Conservation (phyloP, 2,329 filamentous ascomycete genomes). For the Scedosporium apiospermum region DNA sequence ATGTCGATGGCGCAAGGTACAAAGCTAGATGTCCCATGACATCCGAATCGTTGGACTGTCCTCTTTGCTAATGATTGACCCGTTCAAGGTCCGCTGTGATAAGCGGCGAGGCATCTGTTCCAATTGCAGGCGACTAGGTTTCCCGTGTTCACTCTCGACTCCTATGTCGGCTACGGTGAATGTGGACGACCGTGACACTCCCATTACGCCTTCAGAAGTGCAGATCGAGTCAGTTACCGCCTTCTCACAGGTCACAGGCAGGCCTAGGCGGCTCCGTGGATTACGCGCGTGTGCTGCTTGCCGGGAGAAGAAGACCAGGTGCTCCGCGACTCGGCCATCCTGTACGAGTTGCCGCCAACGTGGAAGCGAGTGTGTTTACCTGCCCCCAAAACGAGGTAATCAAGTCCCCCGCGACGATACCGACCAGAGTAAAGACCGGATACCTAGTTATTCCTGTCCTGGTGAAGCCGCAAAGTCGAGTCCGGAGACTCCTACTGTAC, state of each 20-base stretch:
- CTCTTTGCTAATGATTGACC: neutral
- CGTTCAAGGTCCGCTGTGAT: conserved; percentile 46
- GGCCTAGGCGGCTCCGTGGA: conserved; percentile 40
- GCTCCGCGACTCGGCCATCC: conserved; percentile 9
- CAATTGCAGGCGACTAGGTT: conserved; percentile 49
- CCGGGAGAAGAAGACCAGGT: neutral
- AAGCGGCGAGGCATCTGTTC: conserved; percentile 42
- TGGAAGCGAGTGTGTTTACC: conserved; percentile 46
- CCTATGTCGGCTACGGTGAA: conserved; percentile 28
- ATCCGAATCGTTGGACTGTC: neutral
- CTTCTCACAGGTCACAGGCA: neutral
- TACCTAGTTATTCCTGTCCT: too few species aligned
- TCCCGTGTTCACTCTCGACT: conserved; percentile 40
- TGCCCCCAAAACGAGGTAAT: conserved; percentile 33
- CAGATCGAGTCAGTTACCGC: too few species aligned
- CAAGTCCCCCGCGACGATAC: neutral
- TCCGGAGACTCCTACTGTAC: too few species aligned
- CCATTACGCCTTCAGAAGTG: conserved; percentile 10
- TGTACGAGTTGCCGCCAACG: conserved; percentile 34
- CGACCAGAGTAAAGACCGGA: too few species aligned
- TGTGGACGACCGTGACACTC: conserved; percentile 9
- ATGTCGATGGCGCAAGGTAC: conserved; percentile 6
- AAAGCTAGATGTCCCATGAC: neutral
- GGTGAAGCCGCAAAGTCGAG: too few species aligned
- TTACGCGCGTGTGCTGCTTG: conserved; percentile 42